These are phyloP conservation scores for Paxillus ammoniavirescens DNA, from an alignment of 768 basidiomycete species.

Conservation along the genomic window DNA sequence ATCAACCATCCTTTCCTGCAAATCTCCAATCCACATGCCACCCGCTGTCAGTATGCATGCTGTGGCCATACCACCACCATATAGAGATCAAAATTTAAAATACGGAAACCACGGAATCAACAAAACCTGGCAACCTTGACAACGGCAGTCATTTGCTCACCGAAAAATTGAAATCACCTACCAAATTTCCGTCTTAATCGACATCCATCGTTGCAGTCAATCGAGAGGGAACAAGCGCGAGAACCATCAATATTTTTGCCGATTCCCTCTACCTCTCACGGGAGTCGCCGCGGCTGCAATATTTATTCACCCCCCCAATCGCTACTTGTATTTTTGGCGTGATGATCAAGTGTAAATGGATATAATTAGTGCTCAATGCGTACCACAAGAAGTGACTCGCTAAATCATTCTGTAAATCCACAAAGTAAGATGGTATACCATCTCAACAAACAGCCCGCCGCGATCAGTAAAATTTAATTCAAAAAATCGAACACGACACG, in stretches of 20 bases:
- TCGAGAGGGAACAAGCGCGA: background rate
- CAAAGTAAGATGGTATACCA: too few species aligned
- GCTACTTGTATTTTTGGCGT: constrained; percentile 1
- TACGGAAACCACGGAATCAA: background rate
- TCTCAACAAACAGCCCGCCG: background rate
- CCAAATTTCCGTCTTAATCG: constrained; percentile 6
- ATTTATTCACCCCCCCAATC: background rate
- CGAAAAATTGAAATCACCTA: background rate
- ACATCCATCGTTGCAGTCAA: background rate
- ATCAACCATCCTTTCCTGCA: background rate
- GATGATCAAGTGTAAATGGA: background rate
- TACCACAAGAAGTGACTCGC: background rate
- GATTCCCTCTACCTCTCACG: constrained; percentile 2
- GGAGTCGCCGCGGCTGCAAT: background rate
- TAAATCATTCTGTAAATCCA: background rate
- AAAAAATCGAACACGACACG: constrained; percentile 63
- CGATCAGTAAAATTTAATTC: constrained; percentile 23
- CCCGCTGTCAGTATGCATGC: background rate
- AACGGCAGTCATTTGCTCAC: constrained; percentile 2
- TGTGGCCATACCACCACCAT: background rate
- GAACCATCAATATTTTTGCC: constrained; percentile 1
- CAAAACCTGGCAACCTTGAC: background rate
- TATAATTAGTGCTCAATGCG: background rate
- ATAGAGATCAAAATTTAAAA: background rate
- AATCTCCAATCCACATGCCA: background rate